Percentiles rank a stretch among this genome's conserved stretches.
Conservation (phyloP, 2,329 filamentous ascomycete species). For the Lojkania enalia region DNA sequence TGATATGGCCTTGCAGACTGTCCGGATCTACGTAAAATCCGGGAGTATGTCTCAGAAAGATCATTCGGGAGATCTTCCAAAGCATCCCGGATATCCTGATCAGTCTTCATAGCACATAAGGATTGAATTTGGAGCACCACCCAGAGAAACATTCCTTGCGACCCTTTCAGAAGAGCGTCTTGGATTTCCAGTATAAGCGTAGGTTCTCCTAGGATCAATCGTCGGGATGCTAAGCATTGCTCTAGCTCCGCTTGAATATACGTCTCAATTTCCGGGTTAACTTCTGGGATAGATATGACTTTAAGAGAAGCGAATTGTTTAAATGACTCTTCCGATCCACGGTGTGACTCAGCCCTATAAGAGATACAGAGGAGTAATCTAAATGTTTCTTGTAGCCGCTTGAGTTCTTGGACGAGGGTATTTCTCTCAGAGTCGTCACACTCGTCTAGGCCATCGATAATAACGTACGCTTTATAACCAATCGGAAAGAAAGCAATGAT, state of each 20-base stretch:
- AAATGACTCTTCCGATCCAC: constrained; percentile 8
- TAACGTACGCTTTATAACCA: constrained; percentile 29
- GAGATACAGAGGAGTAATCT: constrained; percentile 29
- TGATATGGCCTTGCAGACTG: constrained; percentile 23
- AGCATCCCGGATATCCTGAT: constrained; percentile 40
- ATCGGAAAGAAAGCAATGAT: constrained; percentile 21
- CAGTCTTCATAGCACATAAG: constrained; percentile 41
- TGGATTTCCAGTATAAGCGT: constrained; percentile 29
- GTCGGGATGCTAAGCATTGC: constrained; percentile 17
- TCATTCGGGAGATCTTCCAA: constrained; percentile 21
- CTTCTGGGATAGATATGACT: constrained; percentile 23
- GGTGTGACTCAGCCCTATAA: constrained; percentile 22
- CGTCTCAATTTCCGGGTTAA: constrained; percentile 22
- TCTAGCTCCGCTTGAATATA: constrained; percentile 34
- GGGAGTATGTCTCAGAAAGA: constrained; percentile 20
- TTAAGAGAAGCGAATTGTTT: constrained; percentile 3
- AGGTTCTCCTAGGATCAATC: constrained; percentile 28
- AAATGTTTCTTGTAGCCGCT: constrained; percentile 24
- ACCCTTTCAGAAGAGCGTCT: constrained; percentile 23
- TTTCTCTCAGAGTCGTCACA: constrained; percentile 23
- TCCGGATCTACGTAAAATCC: constrained; percentile 24
- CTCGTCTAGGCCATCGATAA: constrained; percentile 44
- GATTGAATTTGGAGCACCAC: constrained; percentile 26
- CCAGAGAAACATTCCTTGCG: constrained; percentile 35
- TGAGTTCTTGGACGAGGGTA: constrained; percentile 19